Conservation (phyloP, 164 flowering plant genomes). For the Vitis rotundifolia region DNA sequence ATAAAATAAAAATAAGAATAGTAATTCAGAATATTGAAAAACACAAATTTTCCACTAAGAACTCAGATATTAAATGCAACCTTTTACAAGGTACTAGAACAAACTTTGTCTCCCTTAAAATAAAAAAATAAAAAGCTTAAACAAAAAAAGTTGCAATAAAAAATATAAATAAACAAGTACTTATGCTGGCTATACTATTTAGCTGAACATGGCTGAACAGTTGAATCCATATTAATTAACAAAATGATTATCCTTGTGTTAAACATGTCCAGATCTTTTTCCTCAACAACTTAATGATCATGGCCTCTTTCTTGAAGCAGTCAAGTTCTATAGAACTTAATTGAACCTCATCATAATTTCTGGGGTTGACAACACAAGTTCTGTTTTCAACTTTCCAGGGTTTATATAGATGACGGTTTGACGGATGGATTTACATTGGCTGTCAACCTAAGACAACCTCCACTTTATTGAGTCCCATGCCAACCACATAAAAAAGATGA, state of each 20-base stretch:
- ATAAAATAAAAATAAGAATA: no score
- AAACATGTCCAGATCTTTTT: background rate
- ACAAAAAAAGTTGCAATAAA: background rate
- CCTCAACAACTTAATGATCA: background rate
- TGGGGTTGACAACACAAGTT: background rate
- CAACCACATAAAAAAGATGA: no score
- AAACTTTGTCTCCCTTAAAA: no score
- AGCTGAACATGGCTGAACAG: background rate
- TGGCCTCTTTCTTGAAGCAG: background rate
- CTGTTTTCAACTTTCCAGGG: background rate
- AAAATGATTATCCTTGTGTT: background rate
- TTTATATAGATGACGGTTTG: background rate
- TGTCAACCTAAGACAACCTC: background rate
- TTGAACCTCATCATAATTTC: background rate
- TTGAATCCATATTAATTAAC: background rate
- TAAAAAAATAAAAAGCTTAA: no score
- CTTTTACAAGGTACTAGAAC: no score
- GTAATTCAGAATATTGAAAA: no score
- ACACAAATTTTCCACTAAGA: no score
- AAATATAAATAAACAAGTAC: background rate
- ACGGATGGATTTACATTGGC: background rate
- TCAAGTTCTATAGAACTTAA: background rate
- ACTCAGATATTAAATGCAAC: no score
- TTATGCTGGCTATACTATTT: background rate
- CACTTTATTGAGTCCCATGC: no score